A percentile compares a stretch with the other conserved stretches of the same genome.
phyloP scores from a whole-genome alignment of 371 early-diverging fungal species.

The Rhizopus microsporus region DNA sequence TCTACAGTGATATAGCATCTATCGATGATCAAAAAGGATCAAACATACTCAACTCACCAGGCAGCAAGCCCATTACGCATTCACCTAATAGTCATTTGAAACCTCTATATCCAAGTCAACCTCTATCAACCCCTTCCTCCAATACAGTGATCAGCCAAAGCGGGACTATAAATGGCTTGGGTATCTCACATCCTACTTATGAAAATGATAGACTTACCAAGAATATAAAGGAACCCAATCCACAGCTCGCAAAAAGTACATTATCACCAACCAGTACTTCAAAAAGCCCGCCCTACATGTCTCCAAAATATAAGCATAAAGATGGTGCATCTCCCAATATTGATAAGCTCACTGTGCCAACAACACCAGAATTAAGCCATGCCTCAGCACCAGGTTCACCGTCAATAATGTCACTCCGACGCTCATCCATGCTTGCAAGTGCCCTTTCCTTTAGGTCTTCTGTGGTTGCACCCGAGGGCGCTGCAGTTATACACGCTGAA shows the following conservation, averaged over 20 bases:
- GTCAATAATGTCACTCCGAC: constrained; percentile 3
- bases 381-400: constrained; percentile 9
- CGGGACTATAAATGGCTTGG: constrained; percentile 8
- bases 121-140: neutral
- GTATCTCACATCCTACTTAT: constrained; percentile 12
- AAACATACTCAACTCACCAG: neutral
- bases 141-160: neutral
- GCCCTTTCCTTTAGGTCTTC: constrained; percentile 18
- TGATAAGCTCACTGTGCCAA: neutral
- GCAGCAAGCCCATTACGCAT: neutral
- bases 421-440: constrained; percentile 16
- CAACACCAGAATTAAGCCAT: constrained; percentile 13
- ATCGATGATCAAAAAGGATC: neutral
- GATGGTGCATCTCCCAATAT: too few species aligned
- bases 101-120: neutral
- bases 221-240: neutral
- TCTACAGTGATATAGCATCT: constrained; percentile 13
- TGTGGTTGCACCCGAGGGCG: neutral
- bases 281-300: neutral
- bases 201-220: neutral
- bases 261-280: neutral
- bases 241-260: neutral
- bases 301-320: neutral
- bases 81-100: neutral
- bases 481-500: constrained; percentile 2